Conservation (phyloP, 371 early-diverging fungal genomes). For the Chytridium lagenaria region DNA sequence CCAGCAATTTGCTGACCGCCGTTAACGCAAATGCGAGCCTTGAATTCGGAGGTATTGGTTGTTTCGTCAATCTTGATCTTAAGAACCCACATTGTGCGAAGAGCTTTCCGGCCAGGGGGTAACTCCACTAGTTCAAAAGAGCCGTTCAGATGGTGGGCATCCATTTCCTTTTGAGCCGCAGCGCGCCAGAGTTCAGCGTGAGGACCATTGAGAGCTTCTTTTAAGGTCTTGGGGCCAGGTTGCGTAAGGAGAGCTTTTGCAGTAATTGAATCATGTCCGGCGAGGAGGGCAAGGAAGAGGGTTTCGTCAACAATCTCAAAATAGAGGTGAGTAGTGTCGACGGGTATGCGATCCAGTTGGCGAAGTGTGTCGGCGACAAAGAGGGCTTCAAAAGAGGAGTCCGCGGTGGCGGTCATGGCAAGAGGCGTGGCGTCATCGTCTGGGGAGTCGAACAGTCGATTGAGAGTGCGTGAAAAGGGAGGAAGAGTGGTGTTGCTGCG, state of each 20-base stretch:
- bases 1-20: neutral
- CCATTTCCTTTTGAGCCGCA: neutral
- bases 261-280: neutral
- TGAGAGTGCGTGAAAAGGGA: neutral
- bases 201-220: neutral
- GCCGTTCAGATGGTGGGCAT: neutral
- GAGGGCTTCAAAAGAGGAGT: neutral
- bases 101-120: neutral
- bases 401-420: neutral
- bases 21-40: neutral
- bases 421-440: neutral
- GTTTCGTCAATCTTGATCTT: neutral
- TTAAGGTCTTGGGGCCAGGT: neutral
- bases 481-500: neutral
- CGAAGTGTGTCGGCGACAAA: neutral
- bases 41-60: neutral
- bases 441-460: neutral
- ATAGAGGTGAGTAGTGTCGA: neutral
- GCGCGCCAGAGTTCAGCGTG: too few species aligned
- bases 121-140: neutral
- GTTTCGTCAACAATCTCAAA: neutral
- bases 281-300: neutral
- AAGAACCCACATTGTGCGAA: slow-evolving; percentile 1
- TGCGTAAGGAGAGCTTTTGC: neutral
- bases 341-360: neutral